Evolutionary conservation across 306 rosid genomes (phyloP).

Genomic region (Cucumis melo): DNA sequence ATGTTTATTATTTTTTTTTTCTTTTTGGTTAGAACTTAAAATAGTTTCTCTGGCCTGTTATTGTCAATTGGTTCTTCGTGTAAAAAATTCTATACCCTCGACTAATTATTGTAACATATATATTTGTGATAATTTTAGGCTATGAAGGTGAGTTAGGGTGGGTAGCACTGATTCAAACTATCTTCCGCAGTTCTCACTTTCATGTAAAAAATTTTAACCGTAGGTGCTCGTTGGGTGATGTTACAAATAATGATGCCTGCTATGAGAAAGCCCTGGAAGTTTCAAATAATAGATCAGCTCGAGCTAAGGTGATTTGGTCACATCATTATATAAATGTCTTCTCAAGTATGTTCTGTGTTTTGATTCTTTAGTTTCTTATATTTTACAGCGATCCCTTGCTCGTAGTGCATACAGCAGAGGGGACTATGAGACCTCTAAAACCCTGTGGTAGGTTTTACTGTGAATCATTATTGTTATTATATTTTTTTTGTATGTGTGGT

Average conservation of each 20-base stretch:
- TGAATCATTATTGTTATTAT: background rate
- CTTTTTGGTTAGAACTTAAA: background rate
- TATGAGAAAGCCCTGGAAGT: slow-evolving; percentile 87
- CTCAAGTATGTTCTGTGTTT: background rate
- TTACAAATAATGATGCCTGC: slow-evolving; percentile 63
- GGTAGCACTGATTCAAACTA: background rate
- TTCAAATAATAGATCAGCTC: slow-evolving; percentile 67
- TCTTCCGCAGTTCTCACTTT: background rate
- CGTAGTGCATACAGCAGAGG: slow-evolving; percentile 96
- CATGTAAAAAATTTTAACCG: background rate
- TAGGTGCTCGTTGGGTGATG: slow-evolving; percentile 94
- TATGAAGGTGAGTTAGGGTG: background rate
- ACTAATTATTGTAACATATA: background rate
- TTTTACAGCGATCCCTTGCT: slow-evolving; percentile 75
- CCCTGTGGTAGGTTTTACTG: slow-evolving; percentile 24
- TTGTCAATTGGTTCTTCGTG: background rate
- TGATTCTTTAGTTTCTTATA: slow-evolving; percentile 6
- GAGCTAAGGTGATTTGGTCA: slow-evolving; percentile 72
- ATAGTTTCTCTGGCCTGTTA: background rate
- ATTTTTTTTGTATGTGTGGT: background rate
- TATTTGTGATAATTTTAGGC: background rate
- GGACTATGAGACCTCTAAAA: slow-evolving; percentile 59
- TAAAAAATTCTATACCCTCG: background rate
- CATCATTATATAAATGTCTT: background rate
- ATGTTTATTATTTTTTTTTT: background rate